Evolutionary conservation across 139 green algal genomes (phyloP).

Genomic region (Chlorella sorokiniana): DNA sequence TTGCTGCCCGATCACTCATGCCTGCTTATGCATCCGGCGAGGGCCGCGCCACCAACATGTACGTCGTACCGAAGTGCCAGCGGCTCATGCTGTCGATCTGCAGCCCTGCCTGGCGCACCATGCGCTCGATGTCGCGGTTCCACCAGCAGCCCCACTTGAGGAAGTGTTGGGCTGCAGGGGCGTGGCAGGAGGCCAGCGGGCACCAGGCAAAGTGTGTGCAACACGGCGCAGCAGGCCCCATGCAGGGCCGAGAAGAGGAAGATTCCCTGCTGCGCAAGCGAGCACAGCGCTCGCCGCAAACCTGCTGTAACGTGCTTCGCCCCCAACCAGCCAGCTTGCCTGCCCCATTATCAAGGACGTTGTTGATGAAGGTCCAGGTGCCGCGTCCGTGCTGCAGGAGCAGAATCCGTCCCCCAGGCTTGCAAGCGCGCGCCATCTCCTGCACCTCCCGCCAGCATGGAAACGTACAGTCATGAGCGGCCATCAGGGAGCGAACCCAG

Average conservation of each 20-base stretch:
- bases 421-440: conserved; percentile 55
- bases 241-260: too few species aligned
- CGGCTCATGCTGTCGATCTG: conserved; percentile 50
- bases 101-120: conserved; percentile 69
- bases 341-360: conserved; percentile 50
- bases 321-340: too few species aligned
- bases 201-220: not conserved
- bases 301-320: too few species aligned
- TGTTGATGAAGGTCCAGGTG: conserved; percentile 56
- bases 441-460: not conserved
- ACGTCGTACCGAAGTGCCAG: conserved; percentile 83
- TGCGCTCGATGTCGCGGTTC: conserved; percentile 74
- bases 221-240: not conserved
- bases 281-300: too few species aligned
- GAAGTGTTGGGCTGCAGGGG: conserved; percentile 46
- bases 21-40: conserved; percentile 20
- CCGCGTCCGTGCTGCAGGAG: conserved; percentile 73
- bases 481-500: too few species aligned
- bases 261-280: too few species aligned
- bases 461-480: not conserved
- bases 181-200: not conserved
- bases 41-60: conserved; percentile 56
- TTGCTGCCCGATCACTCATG: too few species aligned
- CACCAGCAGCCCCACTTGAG: conserved; percentile 80
- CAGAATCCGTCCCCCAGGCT: conserved; percentile 62